Percentiles rank a stretch among this genome's conserved stretches.
phyloP scores from a whole-genome alignment of 164 flowering plant species.

The Pachysandra terminalis region DNA sequence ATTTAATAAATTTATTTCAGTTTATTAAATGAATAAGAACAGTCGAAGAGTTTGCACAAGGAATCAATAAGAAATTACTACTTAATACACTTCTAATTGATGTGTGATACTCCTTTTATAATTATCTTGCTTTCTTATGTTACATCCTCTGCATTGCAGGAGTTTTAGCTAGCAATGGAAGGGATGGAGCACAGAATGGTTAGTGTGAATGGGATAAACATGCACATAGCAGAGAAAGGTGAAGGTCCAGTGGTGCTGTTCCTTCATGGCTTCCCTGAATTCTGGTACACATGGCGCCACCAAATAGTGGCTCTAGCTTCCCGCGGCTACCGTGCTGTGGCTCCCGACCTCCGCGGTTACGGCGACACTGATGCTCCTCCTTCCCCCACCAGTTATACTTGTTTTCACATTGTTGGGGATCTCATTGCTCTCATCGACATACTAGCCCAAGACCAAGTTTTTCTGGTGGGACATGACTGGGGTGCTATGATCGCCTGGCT shows the following conservation, averaged over 20 bases:
- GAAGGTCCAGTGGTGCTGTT: constrained; percentile 31
- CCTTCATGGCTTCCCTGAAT: constrained; percentile 45
- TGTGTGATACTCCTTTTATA: too few relatives aligned
- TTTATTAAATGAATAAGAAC: too few relatives aligned
- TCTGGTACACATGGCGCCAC: constrained; percentile 49
- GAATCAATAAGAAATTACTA: too few relatives aligned
- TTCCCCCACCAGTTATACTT: constrained; percentile 28
- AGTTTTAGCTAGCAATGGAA: constrained; percentile 13
- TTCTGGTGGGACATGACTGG: constrained; percentile 39
- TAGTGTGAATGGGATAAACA: constrained; percentile 38
- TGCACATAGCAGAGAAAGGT: constrained; percentile 44
- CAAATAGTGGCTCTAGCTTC: constrained; percentile 33
- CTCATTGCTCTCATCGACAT: constrained; percentile 42
- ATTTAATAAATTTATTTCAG: too few relatives aligned
- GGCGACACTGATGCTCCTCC: constrained; percentile 52
- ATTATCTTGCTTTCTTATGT: too few relatives aligned
- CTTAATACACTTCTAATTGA: too few relatives aligned
- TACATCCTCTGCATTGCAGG: too few relatives aligned
- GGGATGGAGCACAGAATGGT: constrained; percentile 22
- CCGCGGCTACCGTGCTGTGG: constrained; percentile 44
- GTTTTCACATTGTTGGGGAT: constrained; percentile 49
- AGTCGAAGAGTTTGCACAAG: too few relatives aligned
- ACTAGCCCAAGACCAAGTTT: constrained; percentile 34
- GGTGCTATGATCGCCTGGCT: constrained; percentile 39
- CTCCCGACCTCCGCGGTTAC: constrained; percentile 47